Conservation (phyloP, 257 asterid genomes). For the Solanum chmielewskii region DNA sequence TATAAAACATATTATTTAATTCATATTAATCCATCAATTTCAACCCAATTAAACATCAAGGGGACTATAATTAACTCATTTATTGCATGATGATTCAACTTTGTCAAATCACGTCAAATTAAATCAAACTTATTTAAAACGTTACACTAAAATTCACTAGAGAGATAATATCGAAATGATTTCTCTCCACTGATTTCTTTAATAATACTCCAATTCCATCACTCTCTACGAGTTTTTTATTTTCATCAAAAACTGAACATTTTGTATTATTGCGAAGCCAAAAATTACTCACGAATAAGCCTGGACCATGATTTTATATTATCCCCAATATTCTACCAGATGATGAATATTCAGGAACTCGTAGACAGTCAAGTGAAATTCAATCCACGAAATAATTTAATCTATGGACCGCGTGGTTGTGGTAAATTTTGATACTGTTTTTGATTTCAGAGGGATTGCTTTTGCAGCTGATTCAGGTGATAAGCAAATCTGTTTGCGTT, state of each 20-base stretch:
- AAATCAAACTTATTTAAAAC: not conserved
- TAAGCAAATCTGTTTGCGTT: not conserved
- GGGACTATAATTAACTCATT: not conserved
- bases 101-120: too few relatives aligned
- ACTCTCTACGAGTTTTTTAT: not conserved
- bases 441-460: not conserved
- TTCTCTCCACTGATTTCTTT: not conserved
- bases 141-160: not conserved
- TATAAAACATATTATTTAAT: not conserved
- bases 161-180: not conserved
- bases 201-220: not conserved
- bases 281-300: not conserved
- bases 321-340: not conserved
- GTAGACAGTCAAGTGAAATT: not conserved
- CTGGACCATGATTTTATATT: not conserved
- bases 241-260: not conserved
- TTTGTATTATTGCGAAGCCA: not conserved
- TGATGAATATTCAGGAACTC: not conserved
- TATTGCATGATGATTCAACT: not conserved
- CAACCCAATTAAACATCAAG: not conserved
- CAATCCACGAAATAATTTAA: not conserved
- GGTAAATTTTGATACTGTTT: not conserved
- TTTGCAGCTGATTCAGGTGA: too few relatives aligned
- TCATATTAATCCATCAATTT: not conserved
- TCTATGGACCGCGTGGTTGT: not conserved